These are phyloP conservation scores for Ganoderma sinense DNA, from an alignment of 1,284 basidiomycete species.

Conservation along the genomic window DNA sequence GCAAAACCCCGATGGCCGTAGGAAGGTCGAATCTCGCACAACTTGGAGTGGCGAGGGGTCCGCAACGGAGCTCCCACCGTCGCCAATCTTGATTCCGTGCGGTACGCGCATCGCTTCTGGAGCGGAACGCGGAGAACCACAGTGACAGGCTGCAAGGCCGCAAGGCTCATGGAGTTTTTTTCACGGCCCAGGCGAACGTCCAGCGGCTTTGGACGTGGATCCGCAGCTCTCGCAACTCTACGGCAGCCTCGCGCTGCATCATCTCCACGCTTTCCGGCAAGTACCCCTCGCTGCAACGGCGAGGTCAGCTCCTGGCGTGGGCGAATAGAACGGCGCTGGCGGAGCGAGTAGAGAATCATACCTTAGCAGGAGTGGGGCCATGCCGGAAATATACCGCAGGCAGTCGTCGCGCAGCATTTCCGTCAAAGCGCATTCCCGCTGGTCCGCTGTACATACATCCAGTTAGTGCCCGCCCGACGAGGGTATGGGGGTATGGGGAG, in stretches of 20 bases:
- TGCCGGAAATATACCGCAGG: slow-evolving; percentile 38
- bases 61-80: neutral
- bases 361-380: slow-evolving; percentile 43
- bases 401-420: slow-evolving; percentile 44
- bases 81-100: neutral
- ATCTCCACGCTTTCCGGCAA: slow-evolving; percentile 40
- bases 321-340: neutral
- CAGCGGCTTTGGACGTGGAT: slow-evolving; percentile 42
- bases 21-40: neutral
- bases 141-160: neutral
- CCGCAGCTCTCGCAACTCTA: slow-evolving; percentile 40
- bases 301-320: slow-evolving; percentile 2
- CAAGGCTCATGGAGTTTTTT: slow-evolving; percentile 23
- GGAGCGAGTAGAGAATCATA: slow-evolving; percentile 17
- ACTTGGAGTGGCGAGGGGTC: neutral
- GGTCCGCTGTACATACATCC: slow-evolving; percentile 29
- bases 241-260: slow-evolving; percentile 40
- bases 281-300: slow-evolving; percentile 40
- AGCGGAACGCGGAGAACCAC: slow-evolving; percentile 2
- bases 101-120: slow-evolving; percentile 7
- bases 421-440: slow-evolving; percentile 37
- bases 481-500: neutral
- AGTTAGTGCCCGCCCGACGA: slow-evolving; percentile 13
- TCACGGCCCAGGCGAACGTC: slow-evolving; percentile 46
- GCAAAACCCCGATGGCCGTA: neutral